Evolutionary conservation across 2,329 filamentous ascomycete species (phyloP).

Genomic region (Colletotrichum sp.): DNA sequence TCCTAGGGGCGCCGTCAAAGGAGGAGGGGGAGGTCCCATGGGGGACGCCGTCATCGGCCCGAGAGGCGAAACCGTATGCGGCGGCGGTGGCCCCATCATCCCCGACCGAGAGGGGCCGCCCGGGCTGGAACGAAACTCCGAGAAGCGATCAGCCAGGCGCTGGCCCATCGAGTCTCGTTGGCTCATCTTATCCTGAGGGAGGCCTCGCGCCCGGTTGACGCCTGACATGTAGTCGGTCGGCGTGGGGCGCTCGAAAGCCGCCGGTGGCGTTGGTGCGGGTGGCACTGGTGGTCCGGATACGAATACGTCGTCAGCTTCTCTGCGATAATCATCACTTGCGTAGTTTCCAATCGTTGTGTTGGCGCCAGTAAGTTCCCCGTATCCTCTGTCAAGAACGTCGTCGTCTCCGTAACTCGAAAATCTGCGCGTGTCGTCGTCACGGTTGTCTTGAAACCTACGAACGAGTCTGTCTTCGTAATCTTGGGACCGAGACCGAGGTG

Average conservation of each 20-base stretch:
- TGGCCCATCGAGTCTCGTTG: slow-evolving; percentile 53
- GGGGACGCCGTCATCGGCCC: slow-evolving; percentile 22
- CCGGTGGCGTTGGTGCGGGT: slow-evolving; percentile 30
- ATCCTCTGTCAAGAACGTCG: slow-evolving; percentile 37
- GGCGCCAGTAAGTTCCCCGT: slow-evolving; percentile 44
- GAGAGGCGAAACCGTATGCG: slow-evolving; percentile 23
- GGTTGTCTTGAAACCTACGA: slow-evolving; percentile 51
- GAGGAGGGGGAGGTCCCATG: not conserved
- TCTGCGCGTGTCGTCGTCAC: slow-evolving; percentile 46
- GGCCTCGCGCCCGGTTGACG: slow-evolving; percentile 46
- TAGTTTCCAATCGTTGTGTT: slow-evolving; percentile 62
- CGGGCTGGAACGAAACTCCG: slow-evolving; percentile 44
- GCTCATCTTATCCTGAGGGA: slow-evolving; percentile 49
- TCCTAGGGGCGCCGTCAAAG: slow-evolving; percentile 5
- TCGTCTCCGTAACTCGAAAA: slow-evolving; percentile 39
- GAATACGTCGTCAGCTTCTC: slow-evolving; percentile 38
- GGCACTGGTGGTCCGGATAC: slow-evolving; percentile 29
- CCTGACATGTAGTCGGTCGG: slow-evolving; percentile 48
- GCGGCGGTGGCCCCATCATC: slow-evolving; percentile 22
- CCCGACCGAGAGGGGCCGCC: slow-evolving; percentile 19
- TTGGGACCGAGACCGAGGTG: slow-evolving; percentile 24
- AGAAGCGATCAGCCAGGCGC: slow-evolving; percentile 55
- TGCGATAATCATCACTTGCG: slow-evolving; percentile 64
- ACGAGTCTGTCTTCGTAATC: slow-evolving; percentile 51
- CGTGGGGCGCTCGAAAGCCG: slow-evolving; percentile 38